Base-by-base conservation (phyloP, 1,284 basidiomycete species). In the Naganishia liquefaciens region DNA sequence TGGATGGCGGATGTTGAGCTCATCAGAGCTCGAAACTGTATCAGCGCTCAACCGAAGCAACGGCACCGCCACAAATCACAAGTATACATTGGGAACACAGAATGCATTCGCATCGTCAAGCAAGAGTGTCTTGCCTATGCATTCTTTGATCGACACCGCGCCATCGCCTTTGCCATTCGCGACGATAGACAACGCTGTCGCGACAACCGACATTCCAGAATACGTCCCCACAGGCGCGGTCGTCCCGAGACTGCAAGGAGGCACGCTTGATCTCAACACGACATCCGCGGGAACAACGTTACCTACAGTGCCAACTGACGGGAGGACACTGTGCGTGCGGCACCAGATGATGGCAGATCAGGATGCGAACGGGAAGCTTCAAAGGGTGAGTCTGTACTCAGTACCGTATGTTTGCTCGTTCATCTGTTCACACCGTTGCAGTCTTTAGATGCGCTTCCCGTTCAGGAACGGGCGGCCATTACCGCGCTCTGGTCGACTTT, bases 341-440 rank as follows among this genome's bases (percentile, higher is more conserved):
- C 95, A 99, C 80, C 91, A 96, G 80, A 85, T 94, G 54, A 99
- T 97, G 90, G 96, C 96, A 9, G 94, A 99, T 80, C 89, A 96
- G 77, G 93, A 92, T 25, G 93, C 89, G 30, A 96, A 91, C 75
- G 81, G 91, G 67, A 93, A 90, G 80, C 83, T 99, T 17, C 96
- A 99, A 79, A 88, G 90, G 83, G 95, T 94, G 71, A 73, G 86
- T 78, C n/a, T 25, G 13, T 51, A 19, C 10, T 51, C 27, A 28
- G 50, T 23, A 23, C 47, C 33, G 33, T 37, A 10, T 7, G 10
- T 37, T 7, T 37, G 33, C 33, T 37, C 13, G 2, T 27, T 9
- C 19, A 53, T 39, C 30, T 53, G n/a, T 13, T 23, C 21, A 15
- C n/a, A 13, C 50, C 66, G 37, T 39, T 25, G 13, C 42, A 98